Evolutionary conservation across 768 basidiomycete species (phyloP).

Genomic region (Auricularia heimuer): DNA sequence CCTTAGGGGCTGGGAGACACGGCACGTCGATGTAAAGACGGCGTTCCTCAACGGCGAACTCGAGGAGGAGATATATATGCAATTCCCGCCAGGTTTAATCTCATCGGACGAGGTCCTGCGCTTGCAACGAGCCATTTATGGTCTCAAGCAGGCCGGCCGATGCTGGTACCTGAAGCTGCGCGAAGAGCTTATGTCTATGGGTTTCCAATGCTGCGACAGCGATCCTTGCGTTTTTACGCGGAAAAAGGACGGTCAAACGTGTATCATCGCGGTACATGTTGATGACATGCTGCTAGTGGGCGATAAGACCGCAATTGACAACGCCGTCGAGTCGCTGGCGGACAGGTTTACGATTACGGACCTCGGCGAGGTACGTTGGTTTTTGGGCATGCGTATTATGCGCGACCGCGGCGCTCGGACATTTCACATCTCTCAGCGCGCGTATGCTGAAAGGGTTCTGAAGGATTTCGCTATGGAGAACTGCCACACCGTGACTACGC

Average conservation of each 20-base stretch:
- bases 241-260: no score
- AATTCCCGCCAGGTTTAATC: neutral
- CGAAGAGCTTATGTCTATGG: no score
- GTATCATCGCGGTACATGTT: no score
- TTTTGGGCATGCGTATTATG: slow-evolving; percentile 1
- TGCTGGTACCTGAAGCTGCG: no score
- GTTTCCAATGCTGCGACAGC: neutral
- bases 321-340: no score
- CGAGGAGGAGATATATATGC: slow-evolving; percentile 5
- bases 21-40: slow-evolving; percentile 6
- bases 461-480: neutral
- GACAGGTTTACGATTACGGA: neutral
- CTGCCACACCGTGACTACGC: neutral
- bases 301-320: no score
- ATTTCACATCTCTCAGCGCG: slow-evolving; percentile 2
- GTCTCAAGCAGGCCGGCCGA: no score
- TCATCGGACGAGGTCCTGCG: no score
- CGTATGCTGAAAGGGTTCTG: neutral
- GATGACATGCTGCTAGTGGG: no score
- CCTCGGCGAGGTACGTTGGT: neutral
- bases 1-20: neutral
- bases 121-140: no score
- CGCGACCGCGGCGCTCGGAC: neutral
- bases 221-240: no score
- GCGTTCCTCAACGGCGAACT: slow-evolving; percentile 6